phyloP scores from a whole-genome alignment of 495 filamentous ascomycete species.

The Xylaria bambusicola region DNA sequence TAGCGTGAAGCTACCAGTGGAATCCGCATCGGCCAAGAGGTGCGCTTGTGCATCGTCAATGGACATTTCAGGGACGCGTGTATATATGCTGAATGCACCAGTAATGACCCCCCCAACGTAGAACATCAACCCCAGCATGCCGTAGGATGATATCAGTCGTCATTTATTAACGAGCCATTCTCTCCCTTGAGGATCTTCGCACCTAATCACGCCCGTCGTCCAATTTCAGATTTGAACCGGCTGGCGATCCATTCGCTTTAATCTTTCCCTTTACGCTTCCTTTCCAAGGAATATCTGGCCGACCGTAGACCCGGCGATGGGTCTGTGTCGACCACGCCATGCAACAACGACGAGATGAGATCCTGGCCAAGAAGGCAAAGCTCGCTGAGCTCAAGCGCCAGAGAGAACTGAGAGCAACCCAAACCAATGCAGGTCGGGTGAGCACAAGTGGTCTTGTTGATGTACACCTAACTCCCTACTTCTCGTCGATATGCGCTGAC shows the following conservation, averaged over 20 bases:
- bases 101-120: not conserved
- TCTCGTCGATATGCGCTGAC: slow-evolving; percentile 24
- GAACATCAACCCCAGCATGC: not conserved
- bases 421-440: slow-evolving; percentile 64
- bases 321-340: slow-evolving; percentile 49
- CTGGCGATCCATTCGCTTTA: not conserved
- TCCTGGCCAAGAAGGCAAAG: slow-evolving; percentile 89
- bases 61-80: slow-evolving; percentile 9
- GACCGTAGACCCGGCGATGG: slow-evolving; percentile 37
- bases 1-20: not conserved
- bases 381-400: slow-evolving; percentile 94
- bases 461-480: slow-evolving; percentile 38
- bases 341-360: slow-evolving; percentile 90
- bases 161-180: not conserved
- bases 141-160: not conserved
- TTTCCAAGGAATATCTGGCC: not conserved
- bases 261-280: not conserved
- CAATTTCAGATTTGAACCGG: not conserved
- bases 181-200: not conserved
- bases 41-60: slow-evolving; percentile 11
- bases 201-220: not conserved
- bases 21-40: slow-evolving; percentile 12
- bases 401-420: slow-evolving; percentile 75
- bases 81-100: not conserved
- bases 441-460: slow-evolving; percentile 56